Evolutionary conservation across 768 basidiomycete genomes (phyloP).

Genomic region (Tephrocybe sp.): DNA sequence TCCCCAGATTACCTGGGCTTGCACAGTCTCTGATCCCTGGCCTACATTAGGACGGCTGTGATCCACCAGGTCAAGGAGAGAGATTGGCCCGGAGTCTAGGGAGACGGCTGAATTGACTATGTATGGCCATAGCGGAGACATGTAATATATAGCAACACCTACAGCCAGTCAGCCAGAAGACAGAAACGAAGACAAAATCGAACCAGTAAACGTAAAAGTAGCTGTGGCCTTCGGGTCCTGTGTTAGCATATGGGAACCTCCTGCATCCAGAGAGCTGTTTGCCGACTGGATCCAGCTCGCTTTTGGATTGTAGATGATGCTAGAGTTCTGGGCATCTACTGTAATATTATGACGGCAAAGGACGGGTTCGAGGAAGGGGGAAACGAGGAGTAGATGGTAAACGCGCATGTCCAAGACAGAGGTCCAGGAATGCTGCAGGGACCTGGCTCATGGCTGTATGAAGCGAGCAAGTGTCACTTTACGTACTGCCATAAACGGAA

Average conservation of each 20-base stretch:
- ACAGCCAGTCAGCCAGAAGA: background rate
- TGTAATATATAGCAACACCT: conserved; percentile 45
- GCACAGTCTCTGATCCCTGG: conserved; percentile 38
- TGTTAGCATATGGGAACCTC: conserved; percentile 28
- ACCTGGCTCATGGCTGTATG: conserved; percentile 2
- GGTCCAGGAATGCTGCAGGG: conserved; percentile 1
- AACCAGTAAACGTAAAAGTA: conserved; percentile 43
- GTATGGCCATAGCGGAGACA: conserved; percentile 48
- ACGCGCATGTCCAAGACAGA: conserved; percentile 17
- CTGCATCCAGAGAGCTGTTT: conserved; percentile 31
- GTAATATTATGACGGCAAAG: conserved; percentile 30
- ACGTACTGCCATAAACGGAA: background rate
- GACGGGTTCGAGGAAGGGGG: conserved; percentile 10
- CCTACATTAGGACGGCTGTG: conserved; percentile 27
- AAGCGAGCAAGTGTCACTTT: no score
- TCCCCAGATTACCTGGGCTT: conserved; percentile 37
- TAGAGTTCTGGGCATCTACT: conserved; percentile 29
- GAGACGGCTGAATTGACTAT: conserved; percentile 38
- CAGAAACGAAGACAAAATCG: conserved; percentile 3
- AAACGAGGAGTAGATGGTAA: conserved; percentile 12
- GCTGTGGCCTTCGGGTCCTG: conserved; percentile 32
- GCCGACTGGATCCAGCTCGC: conserved; percentile 31
- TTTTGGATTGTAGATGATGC: conserved; percentile 31
- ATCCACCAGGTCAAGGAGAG: conserved; percentile 40
- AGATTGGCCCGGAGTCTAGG: conserved; percentile 32